These are phyloP conservation scores for Theileria equi DNA, from an alignment of 169 alveolate species.

Conservation along the genomic window DNA sequence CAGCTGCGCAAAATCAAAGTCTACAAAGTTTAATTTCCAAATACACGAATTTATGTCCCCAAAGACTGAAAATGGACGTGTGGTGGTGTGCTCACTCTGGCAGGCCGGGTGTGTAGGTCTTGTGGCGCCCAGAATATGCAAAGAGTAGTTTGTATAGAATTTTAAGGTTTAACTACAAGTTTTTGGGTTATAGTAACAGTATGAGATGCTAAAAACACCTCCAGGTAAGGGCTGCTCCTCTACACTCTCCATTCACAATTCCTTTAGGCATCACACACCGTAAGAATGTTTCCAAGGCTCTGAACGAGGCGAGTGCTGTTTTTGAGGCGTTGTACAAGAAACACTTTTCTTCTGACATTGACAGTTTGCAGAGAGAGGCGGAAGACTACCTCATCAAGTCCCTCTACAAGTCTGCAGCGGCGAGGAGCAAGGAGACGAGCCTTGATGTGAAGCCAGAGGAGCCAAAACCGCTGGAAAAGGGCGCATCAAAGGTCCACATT, in stretches of 20 bases:
- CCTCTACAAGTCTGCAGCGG: not conserved
- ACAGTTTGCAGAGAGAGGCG: conserved; percentile 2
- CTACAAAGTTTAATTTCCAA: not conserved
- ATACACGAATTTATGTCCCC: not conserved
- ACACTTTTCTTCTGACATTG: not conserved
- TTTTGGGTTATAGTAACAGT: not conserved
- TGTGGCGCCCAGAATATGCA: too few species aligned
- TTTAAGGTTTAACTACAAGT: not conserved
- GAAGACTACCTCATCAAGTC: conserved; percentile 18
- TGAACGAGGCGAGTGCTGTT: conserved; percentile 15
- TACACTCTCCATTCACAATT: not conserved
- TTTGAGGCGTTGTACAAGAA: conserved; percentile 19
- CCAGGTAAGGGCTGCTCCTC: not conserved
- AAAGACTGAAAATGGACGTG: not conserved
- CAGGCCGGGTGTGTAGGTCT: too few species aligned
- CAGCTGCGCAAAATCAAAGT: not conserved
- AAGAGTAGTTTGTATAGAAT: too few species aligned
- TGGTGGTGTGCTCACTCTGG: too few species aligned
- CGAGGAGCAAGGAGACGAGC: conserved; percentile 11
- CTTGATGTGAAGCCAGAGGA: not conserved
- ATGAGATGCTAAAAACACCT: conserved; percentile 30
- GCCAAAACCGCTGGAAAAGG: too few species aligned
- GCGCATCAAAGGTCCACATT: too few species aligned
- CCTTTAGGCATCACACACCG: not conserved
- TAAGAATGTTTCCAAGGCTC: not conserved